These are phyloP conservation scores for Penicillium sp. DNA, from an alignment of 2,329 filamentous ascomycete genomes.

Conservation along the genomic window DNA sequence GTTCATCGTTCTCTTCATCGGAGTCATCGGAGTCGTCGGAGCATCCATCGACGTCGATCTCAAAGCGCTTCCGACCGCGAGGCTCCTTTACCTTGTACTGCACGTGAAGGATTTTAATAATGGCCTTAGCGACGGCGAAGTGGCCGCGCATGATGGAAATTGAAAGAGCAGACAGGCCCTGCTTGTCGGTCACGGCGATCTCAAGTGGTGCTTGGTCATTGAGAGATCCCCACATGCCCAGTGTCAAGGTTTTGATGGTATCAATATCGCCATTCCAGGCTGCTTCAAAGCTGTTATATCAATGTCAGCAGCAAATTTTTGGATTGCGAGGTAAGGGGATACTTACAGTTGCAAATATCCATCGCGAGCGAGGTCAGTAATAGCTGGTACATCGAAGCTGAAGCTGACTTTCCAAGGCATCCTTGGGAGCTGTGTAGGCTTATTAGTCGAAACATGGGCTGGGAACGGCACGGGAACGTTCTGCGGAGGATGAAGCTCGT, in stretches of 20 bases:
- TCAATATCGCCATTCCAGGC: constrained; percentile 68
- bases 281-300: constrained; percentile 54
- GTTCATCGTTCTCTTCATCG: constrained; percentile 18
- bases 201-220: constrained; percentile 59
- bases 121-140: constrained; percentile 58
- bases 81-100: constrained; percentile 63
- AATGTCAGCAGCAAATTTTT: constrained; percentile 52
- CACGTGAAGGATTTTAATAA: constrained; percentile 67
- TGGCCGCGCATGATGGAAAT: constrained; percentile 67
- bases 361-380: constrained; percentile 53
- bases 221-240: constrained; percentile 40
- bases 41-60: constrained; percentile 29
- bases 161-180: constrained; percentile 60
- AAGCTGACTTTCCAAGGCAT: constrained; percentile 50
- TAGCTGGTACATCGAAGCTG: constrained; percentile 49
- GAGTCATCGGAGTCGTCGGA: constrained; percentile 31
- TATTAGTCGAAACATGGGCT: constrained; percentile 5
- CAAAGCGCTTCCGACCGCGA: constrained; percentile 41
- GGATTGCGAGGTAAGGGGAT: constrained; percentile 32
- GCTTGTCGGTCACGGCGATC: constrained; percentile 57
- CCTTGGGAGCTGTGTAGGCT: not conserved
- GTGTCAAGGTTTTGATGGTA: constrained; percentile 48
- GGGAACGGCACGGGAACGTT: not conserved
- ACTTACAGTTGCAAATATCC: constrained; percentile 65
- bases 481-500: constrained; percentile 56